These are phyloP conservation scores for Triticum monococcum DNA, from an alignment of 176 grass and related monocot species.

Conservation along the genomic window DNA sequence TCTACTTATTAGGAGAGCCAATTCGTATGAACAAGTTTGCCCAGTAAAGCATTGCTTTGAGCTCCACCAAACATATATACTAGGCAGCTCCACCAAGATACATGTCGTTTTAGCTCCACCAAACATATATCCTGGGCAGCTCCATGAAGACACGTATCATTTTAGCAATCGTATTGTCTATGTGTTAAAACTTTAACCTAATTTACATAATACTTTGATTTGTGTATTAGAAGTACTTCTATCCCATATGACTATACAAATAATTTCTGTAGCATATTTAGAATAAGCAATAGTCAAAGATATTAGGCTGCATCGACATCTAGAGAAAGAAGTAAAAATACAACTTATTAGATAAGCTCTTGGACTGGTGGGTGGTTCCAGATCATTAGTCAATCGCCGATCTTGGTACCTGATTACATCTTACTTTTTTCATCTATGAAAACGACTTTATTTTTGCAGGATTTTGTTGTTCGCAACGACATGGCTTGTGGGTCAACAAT, in stretches of 20 bases:
- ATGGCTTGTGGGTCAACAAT: conserved; percentile 94
- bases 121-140: not conserved
- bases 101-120: too few relatives aligned
- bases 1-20: not conserved
- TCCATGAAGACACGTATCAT: not conserved
- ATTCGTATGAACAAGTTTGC: not conserved
- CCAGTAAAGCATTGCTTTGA: not conserved
- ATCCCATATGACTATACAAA: too few relatives aligned
- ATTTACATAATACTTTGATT: too few relatives aligned
- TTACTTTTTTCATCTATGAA: not conserved
- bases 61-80: not conserved
- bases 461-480: conserved; percentile 97
- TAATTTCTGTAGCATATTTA: not conserved
- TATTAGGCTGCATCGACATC: not conserved
- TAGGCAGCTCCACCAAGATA: too few relatives aligned
- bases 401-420: not conserved
- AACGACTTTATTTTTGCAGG: conserved; percentile 42
- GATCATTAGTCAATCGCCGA: not conserved
- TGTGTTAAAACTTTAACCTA: too few relatives aligned
- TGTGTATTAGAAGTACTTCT: too few relatives aligned
- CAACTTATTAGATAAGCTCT: not conserved
- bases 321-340: not conserved
- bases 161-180: too few relatives aligned
- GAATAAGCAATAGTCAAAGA: not conserved
- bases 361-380: not conserved